Evolutionary conservation across 1,284 basidiomycete genomes (phyloP).

Genomic region (Ustilago crameri): DNA sequence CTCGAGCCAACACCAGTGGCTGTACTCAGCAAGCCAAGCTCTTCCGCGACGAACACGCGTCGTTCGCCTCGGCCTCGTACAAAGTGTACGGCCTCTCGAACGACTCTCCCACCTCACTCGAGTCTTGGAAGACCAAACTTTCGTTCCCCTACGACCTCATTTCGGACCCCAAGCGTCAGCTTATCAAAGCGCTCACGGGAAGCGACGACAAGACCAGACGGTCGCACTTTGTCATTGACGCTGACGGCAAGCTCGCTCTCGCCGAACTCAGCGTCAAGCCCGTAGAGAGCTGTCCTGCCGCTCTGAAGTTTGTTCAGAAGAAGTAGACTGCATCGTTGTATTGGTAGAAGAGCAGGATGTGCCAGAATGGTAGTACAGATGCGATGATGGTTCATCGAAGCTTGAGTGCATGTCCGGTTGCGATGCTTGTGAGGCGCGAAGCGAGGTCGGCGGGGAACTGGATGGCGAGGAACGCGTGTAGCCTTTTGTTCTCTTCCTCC

Average conservation of each 20-base stretch:
- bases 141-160: constrained; percentile 83
- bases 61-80: constrained; percentile 78
- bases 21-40: constrained; percentile 61
- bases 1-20: constrained; percentile 55
- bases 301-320: constrained; percentile 24
- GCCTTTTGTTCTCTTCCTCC: constrained; percentile 4
- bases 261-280: constrained; percentile 56
- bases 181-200: constrained; percentile 85
- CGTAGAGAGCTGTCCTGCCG: constrained; percentile 34
- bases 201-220: constrained; percentile 75
- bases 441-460: constrained; percentile 8
- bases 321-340: not conserved
- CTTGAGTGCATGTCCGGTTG: constrained; percentile 16
- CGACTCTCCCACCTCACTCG: constrained; percentile 81
- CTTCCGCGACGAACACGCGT: constrained; percentile 80
- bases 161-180: constrained; percentile 82
- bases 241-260: constrained; percentile 47
- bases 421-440: constrained; percentile 8
- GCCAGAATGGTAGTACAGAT: not conserved
- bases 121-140: constrained; percentile 72
- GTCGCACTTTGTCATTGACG: constrained; percentile 62
- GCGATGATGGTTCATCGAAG: constrained; percentile 4
- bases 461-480: constrained; percentile 14
- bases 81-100: constrained; percentile 86
- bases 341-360: not conserved